Conservation (phyloP, 108 stramenopile genomes). For the Cyclostephanos tholiformis region DNA sequence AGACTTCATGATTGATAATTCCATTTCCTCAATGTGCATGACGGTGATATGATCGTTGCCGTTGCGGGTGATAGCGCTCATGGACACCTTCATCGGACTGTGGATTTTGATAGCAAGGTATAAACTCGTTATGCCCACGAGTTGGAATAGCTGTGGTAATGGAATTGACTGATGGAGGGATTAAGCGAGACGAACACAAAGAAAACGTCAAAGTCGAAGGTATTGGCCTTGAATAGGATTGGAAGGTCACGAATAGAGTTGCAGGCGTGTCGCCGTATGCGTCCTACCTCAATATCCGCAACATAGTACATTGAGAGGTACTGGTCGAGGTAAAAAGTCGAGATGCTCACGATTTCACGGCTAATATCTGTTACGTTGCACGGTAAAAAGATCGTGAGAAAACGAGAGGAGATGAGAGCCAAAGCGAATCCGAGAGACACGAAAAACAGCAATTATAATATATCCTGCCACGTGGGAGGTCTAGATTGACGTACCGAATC, state of each 20-base stretch:
- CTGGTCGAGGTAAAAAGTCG: slow-evolving; percentile 25
- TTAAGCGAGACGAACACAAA: no score
- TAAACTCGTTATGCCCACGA: slow-evolving; percentile 24
- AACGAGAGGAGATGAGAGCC: not conserved
- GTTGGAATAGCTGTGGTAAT: slow-evolving; percentile 22
- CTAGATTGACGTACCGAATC: not conserved
- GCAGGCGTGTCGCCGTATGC: not conserved
- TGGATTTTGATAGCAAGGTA: slow-evolving; percentile 38
- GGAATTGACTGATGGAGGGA: no score
- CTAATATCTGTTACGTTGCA: slow-evolving; percentile 3
- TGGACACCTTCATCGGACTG: slow-evolving; percentile 16
- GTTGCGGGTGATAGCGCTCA: slow-evolving; percentile 10
- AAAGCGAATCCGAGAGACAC: not conserved
- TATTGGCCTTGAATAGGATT: no score
- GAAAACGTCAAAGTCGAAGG: no score
- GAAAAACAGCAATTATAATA: not conserved
- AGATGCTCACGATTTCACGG: slow-evolving; percentile 23
- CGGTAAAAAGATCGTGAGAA: not conserved
- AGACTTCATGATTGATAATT: slow-evolving; percentile 24
- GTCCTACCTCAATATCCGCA: slow-evolving; percentile 10
- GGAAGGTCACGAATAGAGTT: no score
- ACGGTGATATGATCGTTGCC: slow-evolving; percentile 19
- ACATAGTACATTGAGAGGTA: slow-evolving; percentile 26
- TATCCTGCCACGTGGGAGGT: no score
- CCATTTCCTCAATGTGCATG: slow-evolving; percentile 25